Percentiles rank a stretch among this genome's conserved stretches.
phyloP scores from a whole-genome alignment of 192 early-diverging fungal species.

The Mortierella antarctica region DNA sequence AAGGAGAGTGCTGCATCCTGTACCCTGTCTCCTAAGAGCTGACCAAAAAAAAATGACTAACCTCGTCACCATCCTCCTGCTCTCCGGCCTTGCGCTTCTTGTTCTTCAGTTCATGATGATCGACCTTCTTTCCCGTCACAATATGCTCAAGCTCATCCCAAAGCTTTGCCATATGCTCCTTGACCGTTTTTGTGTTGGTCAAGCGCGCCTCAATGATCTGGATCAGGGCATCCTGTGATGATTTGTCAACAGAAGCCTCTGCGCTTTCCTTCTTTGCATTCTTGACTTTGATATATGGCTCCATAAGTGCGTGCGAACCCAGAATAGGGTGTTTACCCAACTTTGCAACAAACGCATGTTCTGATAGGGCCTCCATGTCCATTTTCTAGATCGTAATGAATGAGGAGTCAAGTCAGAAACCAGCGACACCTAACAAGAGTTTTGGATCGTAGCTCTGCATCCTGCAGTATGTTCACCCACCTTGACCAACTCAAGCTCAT shows the following conservation, averaged over 20 bases:
- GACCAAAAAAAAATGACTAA: background rate
- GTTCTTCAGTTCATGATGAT: constrained; percentile 19
- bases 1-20: too few species aligned
- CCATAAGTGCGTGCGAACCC: constrained; percentile 37
- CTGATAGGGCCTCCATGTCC: constrained; percentile 46
- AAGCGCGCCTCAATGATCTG: constrained; percentile 36
- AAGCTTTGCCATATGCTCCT: constrained; percentile 37
- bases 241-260: background rate
- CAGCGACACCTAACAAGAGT: too few species aligned
- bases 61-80: constrained; percentile 33
- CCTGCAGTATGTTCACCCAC: background rate
- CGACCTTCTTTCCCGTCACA: constrained; percentile 29
- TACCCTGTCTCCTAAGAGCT: too few species aligned
- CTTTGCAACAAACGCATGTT: constrained; percentile 31
- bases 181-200: constrained; percentile 41
- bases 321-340: constrained; percentile 44
- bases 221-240: constrained; percentile 11
- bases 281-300: constrained; percentile 17
- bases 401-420: background rate
- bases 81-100: constrained; percentile 51
- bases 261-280: constrained; percentile 12
- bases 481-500: constrained; percentile 43
- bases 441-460: background rate
- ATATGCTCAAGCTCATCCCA: constrained; percentile 50
- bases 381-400: constrained; percentile 15